These are phyloP conservation scores for Pleomassaria siparia DNA, from an alignment of 2,329 filamentous ascomycete species.

Conservation along the genomic window DNA sequence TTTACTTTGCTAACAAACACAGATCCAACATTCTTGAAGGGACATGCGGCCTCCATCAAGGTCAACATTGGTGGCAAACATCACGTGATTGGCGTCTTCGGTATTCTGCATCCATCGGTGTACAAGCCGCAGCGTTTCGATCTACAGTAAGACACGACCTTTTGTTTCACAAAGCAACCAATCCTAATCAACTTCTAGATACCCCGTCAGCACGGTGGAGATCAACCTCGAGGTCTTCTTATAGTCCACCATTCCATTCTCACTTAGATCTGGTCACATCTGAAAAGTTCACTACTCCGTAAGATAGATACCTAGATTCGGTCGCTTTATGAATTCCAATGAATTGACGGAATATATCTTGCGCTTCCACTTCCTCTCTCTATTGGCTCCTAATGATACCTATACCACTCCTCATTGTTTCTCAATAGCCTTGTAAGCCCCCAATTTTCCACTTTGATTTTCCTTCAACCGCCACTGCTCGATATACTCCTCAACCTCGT, in stretches of 20 bases:
- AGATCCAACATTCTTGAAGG: constrained; percentile 87
- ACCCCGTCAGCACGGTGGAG: constrained; percentile 91
- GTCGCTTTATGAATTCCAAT: constrained; percentile 8
- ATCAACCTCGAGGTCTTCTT: constrained; percentile 93
- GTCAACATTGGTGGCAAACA: constrained; percentile 74
- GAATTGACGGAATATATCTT: background rate
- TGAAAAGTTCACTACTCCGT: background rate
- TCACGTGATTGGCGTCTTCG: constrained; percentile 81
- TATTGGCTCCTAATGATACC: background rate
- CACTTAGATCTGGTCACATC: background rate
- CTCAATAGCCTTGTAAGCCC: constrained; percentile 30
- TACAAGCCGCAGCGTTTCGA: constrained; percentile 79
- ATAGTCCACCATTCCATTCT: constrained; percentile 43
- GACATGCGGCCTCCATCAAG: constrained; percentile 84
- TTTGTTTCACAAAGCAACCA: background rate
- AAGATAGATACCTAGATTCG: constrained; percentile 14
- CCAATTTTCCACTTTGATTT: constrained; percentile 21
- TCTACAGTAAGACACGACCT: constrained; percentile 61
- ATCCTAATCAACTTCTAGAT: constrained; percentile 52
- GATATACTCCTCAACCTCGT: constrained; percentile 64
- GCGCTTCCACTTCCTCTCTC: background rate
- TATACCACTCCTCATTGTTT: constrained; percentile 6
- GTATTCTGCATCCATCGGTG: constrained; percentile 90
- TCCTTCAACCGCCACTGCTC: constrained; percentile 37
- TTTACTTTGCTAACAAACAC: constrained; percentile 10